Evolutionary conservation across 2,329 filamentous ascomycete genomes (phyloP), one percentile per base, ranked within the genome.

Genomic region (Metarhizium humberi): DNA sequence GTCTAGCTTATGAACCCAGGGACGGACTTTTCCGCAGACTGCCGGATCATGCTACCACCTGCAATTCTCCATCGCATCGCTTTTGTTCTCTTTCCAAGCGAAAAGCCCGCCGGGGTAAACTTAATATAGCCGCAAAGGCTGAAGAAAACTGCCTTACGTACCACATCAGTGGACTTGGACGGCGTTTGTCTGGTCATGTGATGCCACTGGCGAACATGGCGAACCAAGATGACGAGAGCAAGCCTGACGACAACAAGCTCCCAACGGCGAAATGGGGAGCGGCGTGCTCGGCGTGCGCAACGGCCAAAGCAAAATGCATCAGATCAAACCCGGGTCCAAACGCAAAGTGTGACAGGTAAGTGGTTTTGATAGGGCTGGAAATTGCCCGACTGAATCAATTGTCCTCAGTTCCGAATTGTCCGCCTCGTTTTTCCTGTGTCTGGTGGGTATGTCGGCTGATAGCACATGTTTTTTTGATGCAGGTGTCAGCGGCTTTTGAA

Each of bases 281-380:
- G 4, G 76, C 76, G 1, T 79, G 76, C 51, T 68, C 74, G 5
- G 67, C 74, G 1, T 79, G 77, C 59, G 75, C 77, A 6, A 67
- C 71, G 13, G 74, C 77, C 36, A 79, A 79, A 59, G 75, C 76
- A 7, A 78, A 78, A 58, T 79, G 77, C 57, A 70, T 78, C 48
- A 72, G 75, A 8, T 70, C 74, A 6, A 72, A 71, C 55, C 60
- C 64, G 4, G 56, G 60, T 2, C 59, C 64, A 0, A 69, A 68
- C 1, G 61, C 72, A 18, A 78, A 76, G 58, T 79, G 76, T 56
- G 76, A 78, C 56, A 70, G 72, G 72, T 75, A 56, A 61, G 67
- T 55, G n/a, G 6, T n/a, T 32, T 48, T 46, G 10, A 30, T 16
- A 10, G 25, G 25, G 38, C 48, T 14, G 45, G 45, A 48, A 20